Percentiles rank a stretch among this genome's conserved stretches.
phyloP scores from a whole-genome alignment of 108 stramenopile species.

The Halocafeteria seosinensis region DNA sequence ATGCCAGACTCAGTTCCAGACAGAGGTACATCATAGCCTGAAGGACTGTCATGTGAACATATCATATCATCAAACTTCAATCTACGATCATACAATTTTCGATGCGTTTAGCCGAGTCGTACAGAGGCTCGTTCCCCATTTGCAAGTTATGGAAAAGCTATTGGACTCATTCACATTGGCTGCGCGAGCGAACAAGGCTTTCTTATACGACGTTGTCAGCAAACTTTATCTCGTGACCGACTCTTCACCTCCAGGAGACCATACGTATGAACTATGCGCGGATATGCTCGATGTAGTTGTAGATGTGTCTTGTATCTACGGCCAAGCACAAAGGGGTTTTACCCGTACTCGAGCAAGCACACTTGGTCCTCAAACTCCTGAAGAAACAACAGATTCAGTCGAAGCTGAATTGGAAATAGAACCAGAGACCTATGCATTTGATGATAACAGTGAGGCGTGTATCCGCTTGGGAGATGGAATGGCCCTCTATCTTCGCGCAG shows the following conservation, averaged over 20 bases:
- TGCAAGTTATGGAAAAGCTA: slow-evolving; percentile 73
- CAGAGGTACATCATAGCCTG: slow-evolving; percentile 39
- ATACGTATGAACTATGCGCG: slow-evolving; percentile 76
- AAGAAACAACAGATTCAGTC: neutral
- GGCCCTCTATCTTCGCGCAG: neutral
- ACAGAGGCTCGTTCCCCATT: slow-evolving; percentile 67
- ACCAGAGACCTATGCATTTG: neutral
- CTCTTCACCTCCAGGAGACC: slow-evolving; percentile 83
- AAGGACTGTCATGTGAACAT: slow-evolving; percentile 34
- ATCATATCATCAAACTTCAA: slow-evolving; percentile 66
- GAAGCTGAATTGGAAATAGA: neutral
- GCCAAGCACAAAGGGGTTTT: slow-evolving; percentile 15
- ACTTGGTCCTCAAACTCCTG: neutral
- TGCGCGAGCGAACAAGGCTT: slow-evolving; percentile 92
- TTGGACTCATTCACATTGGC: slow-evolving; percentile 72
- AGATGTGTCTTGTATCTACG: slow-evolving; percentile 96
- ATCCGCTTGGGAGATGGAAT: neutral
- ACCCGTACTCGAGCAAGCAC: no score
- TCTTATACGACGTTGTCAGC: slow-evolving; percentile 85
- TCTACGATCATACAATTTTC: slow-evolving; percentile 93
- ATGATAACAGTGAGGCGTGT: neutral
- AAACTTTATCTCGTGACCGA: slow-evolving; percentile 90
- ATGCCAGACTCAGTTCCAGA: slow-evolving; percentile 47
- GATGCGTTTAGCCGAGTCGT: slow-evolving; percentile 77
- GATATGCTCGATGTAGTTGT: slow-evolving; percentile 99